A percentile compares a stretch with the other conserved stretches of the same genome.
phyloP scores from a whole-genome alignment of 495 filamentous ascomycete species.

The Hyaloscypha variabilis region DNA sequence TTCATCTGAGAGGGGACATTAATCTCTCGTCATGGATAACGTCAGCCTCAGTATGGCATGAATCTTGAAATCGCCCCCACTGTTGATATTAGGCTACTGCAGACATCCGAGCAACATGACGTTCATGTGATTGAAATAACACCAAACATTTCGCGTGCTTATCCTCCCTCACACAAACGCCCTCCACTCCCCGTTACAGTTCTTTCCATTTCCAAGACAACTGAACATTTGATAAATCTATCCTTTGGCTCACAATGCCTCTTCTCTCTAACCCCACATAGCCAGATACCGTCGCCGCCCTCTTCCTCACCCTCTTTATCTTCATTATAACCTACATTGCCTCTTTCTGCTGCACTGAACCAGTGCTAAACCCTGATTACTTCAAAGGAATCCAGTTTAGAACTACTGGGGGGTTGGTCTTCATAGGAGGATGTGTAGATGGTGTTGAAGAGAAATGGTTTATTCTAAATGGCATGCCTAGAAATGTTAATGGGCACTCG shows the following conservation, averaged over 20 bases:
- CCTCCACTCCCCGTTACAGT: background rate
- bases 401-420: too few species aligned
- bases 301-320: background rate
- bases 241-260: background rate
- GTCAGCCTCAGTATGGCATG: too few species aligned
- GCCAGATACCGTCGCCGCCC: background rate
- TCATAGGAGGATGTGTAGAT: too few species aligned
- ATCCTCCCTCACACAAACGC: background rate
- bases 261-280: background rate
- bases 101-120: background rate
- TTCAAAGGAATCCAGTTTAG: background rate
- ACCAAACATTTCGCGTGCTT: background rate
- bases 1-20: conserved; percentile 7
- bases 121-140: conserved; percentile 1
- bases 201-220: background rate
- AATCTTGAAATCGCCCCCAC: too few species aligned
- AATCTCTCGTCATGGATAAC: conserved; percentile 3
- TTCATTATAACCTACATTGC: background rate
- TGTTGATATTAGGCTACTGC: too few species aligned
- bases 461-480: too few species aligned
- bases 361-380: background rate
- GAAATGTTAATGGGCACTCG: too few species aligned
- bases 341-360: background rate
- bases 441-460: too few species aligned
- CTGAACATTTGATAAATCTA: background rate